Evolutionary conservation across 176 grass and related monocot genomes (phyloP).

Genomic region (Secale cereale): DNA sequence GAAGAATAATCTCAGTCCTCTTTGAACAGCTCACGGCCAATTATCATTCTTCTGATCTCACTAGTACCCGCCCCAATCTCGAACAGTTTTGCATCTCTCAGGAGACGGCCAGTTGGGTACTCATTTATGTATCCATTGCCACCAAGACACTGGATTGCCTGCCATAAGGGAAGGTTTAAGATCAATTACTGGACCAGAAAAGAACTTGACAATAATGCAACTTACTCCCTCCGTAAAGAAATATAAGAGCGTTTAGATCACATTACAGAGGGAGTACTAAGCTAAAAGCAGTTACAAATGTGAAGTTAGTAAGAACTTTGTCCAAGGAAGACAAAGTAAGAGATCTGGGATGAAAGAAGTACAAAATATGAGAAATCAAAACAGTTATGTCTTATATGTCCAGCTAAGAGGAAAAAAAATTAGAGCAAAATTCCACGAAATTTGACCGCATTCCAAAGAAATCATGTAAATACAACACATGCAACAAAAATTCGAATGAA

Average conservation of each 20-base stretch:
- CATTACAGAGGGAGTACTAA: no score
- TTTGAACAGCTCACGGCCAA: conserved; percentile 95
- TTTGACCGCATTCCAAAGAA: background rate
- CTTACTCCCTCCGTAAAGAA: no score
- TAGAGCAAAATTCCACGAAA: background rate
- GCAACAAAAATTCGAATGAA: background rate
- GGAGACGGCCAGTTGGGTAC: conserved; percentile 92
- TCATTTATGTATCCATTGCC: conserved; percentile 97
- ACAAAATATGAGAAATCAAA: background rate
- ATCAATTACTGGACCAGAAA: conserved; percentile 17
- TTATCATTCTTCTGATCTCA: conserved; percentile 95
- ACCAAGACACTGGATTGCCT: conserved; percentile 97
- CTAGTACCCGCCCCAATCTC: conserved; percentile 99
- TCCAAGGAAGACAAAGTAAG: background rate
- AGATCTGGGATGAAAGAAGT: background rate
- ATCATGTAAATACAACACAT: background rate
- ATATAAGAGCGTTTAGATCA: no score
- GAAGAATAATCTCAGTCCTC: conserved; percentile 45
- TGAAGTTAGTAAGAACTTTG: conserved; percentile 8
- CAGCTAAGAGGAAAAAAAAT: background rate
- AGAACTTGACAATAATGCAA: background rate
- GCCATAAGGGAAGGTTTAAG: conserved; percentile 23
- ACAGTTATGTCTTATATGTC: conserved; percentile 3
- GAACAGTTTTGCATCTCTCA: conserved; percentile 98
- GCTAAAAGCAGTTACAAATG: background rate